These are phyloP conservation scores for Termitomyces sp. DNA, from an alignment of 768 basidiomycete species.

Conservation along the genomic window DNA sequence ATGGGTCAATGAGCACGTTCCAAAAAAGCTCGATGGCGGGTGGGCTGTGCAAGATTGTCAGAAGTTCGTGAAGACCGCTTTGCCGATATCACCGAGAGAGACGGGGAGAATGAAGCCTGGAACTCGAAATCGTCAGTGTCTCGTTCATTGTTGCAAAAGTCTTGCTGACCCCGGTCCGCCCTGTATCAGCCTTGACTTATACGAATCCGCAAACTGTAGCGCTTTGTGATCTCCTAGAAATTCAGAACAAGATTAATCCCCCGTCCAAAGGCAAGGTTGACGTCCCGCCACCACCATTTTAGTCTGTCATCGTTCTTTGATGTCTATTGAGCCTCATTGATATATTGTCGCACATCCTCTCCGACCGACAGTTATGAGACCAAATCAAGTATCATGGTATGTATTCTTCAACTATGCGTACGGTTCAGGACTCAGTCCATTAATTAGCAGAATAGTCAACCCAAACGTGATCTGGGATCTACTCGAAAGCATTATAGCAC, in stretches of 20 bases:
- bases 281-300: neutral
- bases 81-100: slow-evolving; percentile 30
- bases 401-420: neutral
- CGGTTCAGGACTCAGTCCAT: neutral
- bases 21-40: slow-evolving; percentile 22
- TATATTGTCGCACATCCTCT: neutral
- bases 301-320: neutral
- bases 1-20: slow-evolving; percentile 68
- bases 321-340: neutral
- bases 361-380: neutral
- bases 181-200: slow-evolving; percentile 61
- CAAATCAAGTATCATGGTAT: neutral
- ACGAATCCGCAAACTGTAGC: slow-evolving; percentile 88
- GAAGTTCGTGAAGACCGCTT: slow-evolving; percentile 62
- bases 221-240: slow-evolving; percentile 72
- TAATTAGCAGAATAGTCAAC: neutral
- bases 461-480: neutral
- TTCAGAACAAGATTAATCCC: slow-evolving; percentile 62
- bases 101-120: neutral
- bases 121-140: slow-evolving; percentile 29
- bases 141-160: slow-evolving; percentile 20
- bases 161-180: neutral
- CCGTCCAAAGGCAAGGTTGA: neutral
- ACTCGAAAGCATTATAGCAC: neutral
- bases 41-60: slow-evolving; percentile 52